Evolutionary conservation across 768 basidiomycete species (phyloP).

Genomic region (Rhodotorula sphaerocarpa): DNA sequence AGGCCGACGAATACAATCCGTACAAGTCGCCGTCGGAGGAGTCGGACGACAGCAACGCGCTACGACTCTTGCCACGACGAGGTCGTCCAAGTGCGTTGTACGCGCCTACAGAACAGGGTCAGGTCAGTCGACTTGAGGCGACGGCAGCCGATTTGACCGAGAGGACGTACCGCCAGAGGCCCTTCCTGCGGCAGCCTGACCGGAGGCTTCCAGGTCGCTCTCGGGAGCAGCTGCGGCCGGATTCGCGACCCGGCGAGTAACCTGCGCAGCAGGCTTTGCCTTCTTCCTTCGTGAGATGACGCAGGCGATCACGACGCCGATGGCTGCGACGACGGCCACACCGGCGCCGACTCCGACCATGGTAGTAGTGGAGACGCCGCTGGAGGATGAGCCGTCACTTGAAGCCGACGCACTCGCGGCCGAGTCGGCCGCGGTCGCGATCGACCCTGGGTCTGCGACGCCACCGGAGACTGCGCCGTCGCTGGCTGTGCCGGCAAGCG

Average conservation of each 20-base stretch:
- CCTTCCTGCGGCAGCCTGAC: no score
- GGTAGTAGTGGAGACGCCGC: slow-evolving; percentile 1
- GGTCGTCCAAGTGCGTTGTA: slow-evolving; percentile 4
- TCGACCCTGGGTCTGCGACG: no score
- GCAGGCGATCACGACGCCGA: background rate
- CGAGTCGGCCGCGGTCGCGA: background rate
- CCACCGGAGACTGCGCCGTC: no score
- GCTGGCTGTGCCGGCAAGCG: no score
- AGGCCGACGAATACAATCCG: background rate
- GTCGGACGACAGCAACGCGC: background rate
- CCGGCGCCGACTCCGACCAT: slow-evolving; percentile 3
- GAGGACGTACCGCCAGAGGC: no score
- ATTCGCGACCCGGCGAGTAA: background rate
- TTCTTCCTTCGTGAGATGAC: background rate
- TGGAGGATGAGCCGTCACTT: background rate
- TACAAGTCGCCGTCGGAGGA: background rate
- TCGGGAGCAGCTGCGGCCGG: background rate
- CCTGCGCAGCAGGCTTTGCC: background rate
- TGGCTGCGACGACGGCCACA: background rate
- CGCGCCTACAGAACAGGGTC: background rate
- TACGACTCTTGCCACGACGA: background rate
- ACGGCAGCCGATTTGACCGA: no score
- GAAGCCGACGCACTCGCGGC: background rate
- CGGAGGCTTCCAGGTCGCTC: slow-evolving; percentile 1
- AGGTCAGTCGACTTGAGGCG: no score